Conservation (phyloP, 495 filamentous ascomycete genomes). For the Poronia punctata region DNA sequence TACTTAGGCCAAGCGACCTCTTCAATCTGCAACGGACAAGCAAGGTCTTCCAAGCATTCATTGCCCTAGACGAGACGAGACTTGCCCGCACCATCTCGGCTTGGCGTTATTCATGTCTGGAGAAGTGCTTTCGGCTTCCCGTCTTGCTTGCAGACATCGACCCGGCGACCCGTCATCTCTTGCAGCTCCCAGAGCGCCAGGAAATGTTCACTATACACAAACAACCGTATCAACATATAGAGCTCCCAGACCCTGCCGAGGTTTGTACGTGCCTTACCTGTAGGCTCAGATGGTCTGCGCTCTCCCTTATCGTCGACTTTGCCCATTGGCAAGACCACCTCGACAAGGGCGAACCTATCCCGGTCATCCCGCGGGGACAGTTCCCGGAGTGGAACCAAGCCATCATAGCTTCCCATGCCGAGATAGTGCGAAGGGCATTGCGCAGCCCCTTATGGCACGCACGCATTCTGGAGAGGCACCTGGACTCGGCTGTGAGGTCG, state of each 20-base stretch:
- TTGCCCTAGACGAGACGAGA: constrained; percentile 28
- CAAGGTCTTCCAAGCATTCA: constrained; percentile 31
- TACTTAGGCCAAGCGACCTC: constrained; percentile 42
- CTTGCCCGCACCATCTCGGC: constrained; percentile 33
- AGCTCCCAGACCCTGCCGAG: constrained; percentile 26
- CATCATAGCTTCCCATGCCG: constrained; percentile 31
- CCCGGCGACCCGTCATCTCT: constrained; percentile 19
- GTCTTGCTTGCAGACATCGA: constrained; percentile 35
- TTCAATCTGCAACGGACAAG: constrained; percentile 32
- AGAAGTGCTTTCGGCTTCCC: constrained; percentile 42
- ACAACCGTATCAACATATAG: constrained; percentile 43
- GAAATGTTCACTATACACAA: constrained; percentile 31
- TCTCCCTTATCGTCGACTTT: constrained; percentile 46
- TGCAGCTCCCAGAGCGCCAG: constrained; percentile 32
- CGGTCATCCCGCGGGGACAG: constrained; percentile 38
- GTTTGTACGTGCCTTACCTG: constrained; percentile 49
- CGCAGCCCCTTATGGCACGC: constrained; percentile 40
- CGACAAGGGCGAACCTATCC: constrained; percentile 43
- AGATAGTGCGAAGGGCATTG: constrained; percentile 35
- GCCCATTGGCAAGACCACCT: constrained; percentile 47
- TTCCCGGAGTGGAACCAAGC: constrained; percentile 39
- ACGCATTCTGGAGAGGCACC: constrained; percentile 43
- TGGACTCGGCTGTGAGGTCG: constrained; percentile 41
- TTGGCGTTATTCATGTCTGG: constrained; percentile 39
- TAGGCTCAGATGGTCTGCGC: constrained; percentile 44